Conservation (phyloP, 345 rosid species). For the Clarkia xantiana region DNA sequence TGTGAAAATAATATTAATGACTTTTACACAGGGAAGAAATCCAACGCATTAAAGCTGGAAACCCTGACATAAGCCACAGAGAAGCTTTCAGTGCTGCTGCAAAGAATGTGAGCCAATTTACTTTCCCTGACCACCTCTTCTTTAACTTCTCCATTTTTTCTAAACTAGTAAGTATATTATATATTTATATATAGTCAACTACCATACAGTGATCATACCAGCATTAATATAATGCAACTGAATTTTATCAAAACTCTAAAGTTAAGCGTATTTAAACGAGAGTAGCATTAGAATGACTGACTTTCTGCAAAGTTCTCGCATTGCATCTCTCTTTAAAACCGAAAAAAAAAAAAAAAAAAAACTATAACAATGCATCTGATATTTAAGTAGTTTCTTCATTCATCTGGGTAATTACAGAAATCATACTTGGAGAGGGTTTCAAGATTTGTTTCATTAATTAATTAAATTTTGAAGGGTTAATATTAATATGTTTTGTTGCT, state of each 20-base stretch:
- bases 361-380: too few species aligned
- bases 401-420: background rate
- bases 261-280: too few species aligned
- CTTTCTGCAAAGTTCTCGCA: too few species aligned
- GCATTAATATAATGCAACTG: too few species aligned
- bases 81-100: slow-evolving; percentile 99
- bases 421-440: background rate
- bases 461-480: background rate
- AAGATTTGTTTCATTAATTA: background rate
- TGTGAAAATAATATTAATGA: too few species aligned
- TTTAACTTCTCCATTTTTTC: background rate
- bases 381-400: too few species aligned
- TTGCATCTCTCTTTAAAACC: too few species aligned
- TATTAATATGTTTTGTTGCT: slow-evolving; percentile 9
- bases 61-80: slow-evolving; percentile 98
- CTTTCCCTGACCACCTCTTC: background rate
- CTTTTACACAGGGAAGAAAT: slow-evolving; percentile 77
- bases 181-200: too few species aligned
- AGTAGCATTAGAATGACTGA: too few species aligned
- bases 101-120: slow-evolving; percentile 49
- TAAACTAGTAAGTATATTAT: background rate
- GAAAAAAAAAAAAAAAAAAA: too few species aligned
- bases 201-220: too few species aligned
- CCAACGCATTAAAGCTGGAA: slow-evolving; percentile 97
- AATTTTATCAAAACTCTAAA: too few species aligned